phyloP scores from a whole-genome alignment of 2,329 filamentous ascomycete genomes.

The Xenoacremonium recifei region DNA sequence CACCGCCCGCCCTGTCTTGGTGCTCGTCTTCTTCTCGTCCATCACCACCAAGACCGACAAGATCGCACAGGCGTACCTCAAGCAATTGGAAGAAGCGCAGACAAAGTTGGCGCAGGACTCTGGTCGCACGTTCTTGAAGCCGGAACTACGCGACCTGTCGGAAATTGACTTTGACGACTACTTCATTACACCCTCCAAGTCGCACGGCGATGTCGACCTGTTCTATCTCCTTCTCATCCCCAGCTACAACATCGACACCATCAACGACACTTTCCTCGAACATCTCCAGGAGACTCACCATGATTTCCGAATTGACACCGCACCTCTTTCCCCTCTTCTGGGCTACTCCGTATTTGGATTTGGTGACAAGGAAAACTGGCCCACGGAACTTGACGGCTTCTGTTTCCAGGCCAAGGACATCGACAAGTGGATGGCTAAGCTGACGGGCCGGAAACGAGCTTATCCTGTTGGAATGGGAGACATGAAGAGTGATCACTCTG shows the following conservation, averaged over 20 bases:
- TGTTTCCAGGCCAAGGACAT: conserved; percentile 89
- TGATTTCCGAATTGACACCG: conserved; percentile 94
- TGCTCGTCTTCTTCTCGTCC: conserved; percentile 85
- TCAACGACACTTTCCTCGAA: conserved; percentile 82
- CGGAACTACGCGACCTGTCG: conserved; percentile 73
- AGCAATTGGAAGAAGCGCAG: conserved; percentile 52
- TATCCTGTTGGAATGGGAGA: conserved; percentile 89
- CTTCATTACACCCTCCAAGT: conserved; percentile 75
- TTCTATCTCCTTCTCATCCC: conserved; percentile 86
- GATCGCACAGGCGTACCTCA: conserved; percentile 63
- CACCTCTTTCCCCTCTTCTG: conserved; percentile 70
- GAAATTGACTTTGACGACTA: conserved; percentile 92
- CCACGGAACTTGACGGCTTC: conserved; percentile 84
- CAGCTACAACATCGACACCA: conserved; percentile 93
- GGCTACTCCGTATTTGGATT: conserved; percentile 95
- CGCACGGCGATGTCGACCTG: conserved; percentile 53
- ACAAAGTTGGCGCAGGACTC: conserved; percentile 43
- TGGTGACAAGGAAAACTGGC: conserved; percentile 89
- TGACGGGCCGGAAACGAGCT: conserved; percentile 81
- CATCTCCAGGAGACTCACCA: conserved; percentile 91
- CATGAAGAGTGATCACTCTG: conserved; percentile 68
- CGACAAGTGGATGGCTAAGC: conserved; percentile 95
- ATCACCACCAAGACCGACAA: conserved; percentile 81
- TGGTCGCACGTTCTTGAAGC: conserved; percentile 46
- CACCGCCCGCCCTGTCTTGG: conserved; percentile 56